Evolutionary conservation across 2,329 filamentous ascomycete genomes (phyloP).

Genomic region (Arthrobotrys conoides): DNA sequence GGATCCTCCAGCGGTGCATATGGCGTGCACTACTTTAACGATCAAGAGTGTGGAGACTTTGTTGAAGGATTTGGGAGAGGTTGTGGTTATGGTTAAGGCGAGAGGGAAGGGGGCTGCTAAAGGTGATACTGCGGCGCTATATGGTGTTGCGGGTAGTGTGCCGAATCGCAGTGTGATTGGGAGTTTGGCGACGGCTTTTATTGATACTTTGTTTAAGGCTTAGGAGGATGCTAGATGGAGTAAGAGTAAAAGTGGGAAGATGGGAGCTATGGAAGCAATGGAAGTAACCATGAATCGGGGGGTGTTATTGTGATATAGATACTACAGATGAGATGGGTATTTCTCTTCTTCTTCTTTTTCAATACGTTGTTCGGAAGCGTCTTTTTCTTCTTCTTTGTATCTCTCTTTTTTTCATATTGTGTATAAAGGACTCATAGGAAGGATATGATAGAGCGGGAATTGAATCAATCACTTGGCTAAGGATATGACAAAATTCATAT

Average conservation of each 20-base stretch:
- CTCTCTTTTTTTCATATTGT: background rate
- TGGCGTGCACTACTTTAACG: constrained; percentile 91
- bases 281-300: background rate
- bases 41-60: constrained; percentile 84
- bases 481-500: too few species aligned
- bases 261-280: background rate
- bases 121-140: constrained; percentile 87
- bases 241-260: too few species aligned
- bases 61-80: constrained; percentile 77
- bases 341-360: background rate
- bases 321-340: background rate
- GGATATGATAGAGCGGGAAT: constrained; percentile 13
- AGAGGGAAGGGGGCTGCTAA: constrained; percentile 75
- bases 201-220: constrained; percentile 93
- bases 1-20: constrained; percentile 89
- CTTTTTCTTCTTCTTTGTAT: constrained; percentile 3
- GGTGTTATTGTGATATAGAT: background rate
- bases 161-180: constrained; percentile 96
- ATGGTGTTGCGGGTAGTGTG: constrained; percentile 93
- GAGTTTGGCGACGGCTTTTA: constrained; percentile 88
- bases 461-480: background rate
- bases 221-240: constrained; percentile 66
- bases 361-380: background rate
- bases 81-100: constrained; percentile 78
- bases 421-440: constrained; percentile 16